A percentile compares a stretch with the other conserved stretches of the same genome.
Evolutionary conservation across 345 rosid genomes (phyloP).

Genomic region (Garcia nutans): DNA sequence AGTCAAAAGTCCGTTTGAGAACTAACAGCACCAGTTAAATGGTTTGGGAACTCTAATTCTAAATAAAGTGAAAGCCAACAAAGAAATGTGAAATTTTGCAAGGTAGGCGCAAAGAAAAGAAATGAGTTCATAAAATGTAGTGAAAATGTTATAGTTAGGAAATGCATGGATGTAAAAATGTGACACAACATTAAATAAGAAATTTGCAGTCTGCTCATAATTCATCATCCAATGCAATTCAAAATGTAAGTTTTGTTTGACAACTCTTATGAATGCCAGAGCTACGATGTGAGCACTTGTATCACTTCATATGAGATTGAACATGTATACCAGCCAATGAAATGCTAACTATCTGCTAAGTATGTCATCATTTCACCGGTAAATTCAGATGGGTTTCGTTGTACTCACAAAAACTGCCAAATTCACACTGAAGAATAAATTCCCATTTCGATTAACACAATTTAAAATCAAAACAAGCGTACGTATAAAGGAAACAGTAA

Average conservation of each 20-base stretch:
- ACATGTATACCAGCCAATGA: conserved; percentile 4
- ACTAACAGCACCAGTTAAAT: background rate
- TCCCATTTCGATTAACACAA: background rate
- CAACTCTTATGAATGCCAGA: background rate
- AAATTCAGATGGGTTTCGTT: conserved; percentile 21
- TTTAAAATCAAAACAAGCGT: conserved; percentile 3
- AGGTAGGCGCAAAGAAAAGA: background rate
- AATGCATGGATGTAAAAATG: background rate
- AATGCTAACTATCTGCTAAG: conserved; percentile 6
- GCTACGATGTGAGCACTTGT: conserved; percentile 9
- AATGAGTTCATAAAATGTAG: background rate
- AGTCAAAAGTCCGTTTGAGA: background rate
- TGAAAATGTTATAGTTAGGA: background rate
- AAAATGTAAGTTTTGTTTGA: conserved; percentile 2
- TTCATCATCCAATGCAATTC: conserved; percentile 3
- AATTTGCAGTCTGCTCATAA: background rate
- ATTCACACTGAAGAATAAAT: background rate
- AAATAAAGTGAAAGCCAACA: background rate
- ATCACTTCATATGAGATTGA: conserved; percentile 12
- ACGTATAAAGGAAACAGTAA: background rate
- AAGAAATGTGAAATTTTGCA: too few species aligned
- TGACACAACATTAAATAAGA: conserved; percentile 9
- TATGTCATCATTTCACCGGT: conserved; percentile 15
- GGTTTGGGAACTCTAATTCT: too few species aligned
- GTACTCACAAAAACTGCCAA: conserved; percentile 20